Percentiles rank a stretch among this genome's conserved stretches.
These are phyloP conservation scores for Bipolaris zeicola DNA, from an alignment of 2,329 filamentous ascomycete species.

Conservation along the genomic window DNA sequence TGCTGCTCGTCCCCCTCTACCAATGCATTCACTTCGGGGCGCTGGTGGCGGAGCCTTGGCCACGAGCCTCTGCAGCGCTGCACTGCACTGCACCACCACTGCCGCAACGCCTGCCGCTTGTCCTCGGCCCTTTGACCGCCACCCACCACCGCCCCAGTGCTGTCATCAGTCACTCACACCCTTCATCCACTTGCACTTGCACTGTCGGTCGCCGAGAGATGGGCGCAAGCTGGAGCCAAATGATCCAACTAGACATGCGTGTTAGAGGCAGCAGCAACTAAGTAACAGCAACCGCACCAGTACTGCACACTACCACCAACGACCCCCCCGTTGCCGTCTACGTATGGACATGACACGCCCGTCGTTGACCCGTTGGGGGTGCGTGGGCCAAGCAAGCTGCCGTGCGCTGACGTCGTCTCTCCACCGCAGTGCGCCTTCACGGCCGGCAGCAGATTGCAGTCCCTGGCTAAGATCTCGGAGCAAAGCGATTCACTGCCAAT, in stretches of 20 bases:
- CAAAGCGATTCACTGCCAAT: constrained; percentile 21
- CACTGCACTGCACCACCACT: constrained; percentile 9
- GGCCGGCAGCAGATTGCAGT: constrained; percentile 25
- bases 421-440: constrained; percentile 13
- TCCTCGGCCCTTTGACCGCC: constrained; percentile 19
- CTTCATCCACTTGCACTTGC: no score
- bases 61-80: not conserved
- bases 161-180: no score
- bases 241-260: no score
- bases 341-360: not conserved
- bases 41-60: constrained; percentile 3
- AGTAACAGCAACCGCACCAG: no score
- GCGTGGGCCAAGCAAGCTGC: constrained; percentile 17
- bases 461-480: constrained; percentile 25
- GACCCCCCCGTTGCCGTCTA: not conserved
- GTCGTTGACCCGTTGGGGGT: not conserved
- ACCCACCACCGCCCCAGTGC: not conserved
- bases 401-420: constrained; percentile 34
- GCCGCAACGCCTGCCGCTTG: not conserved
- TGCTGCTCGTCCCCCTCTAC: not conserved
- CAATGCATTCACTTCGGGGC: not conserved
- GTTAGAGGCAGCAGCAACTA: no score
- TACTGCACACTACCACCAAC: not conserved
- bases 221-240: no score
- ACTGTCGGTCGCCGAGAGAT: no score